Evolutionary conservation across 176 grass and related monocot genomes (phyloP).

Genomic region (Lolium rigidum): DNA sequence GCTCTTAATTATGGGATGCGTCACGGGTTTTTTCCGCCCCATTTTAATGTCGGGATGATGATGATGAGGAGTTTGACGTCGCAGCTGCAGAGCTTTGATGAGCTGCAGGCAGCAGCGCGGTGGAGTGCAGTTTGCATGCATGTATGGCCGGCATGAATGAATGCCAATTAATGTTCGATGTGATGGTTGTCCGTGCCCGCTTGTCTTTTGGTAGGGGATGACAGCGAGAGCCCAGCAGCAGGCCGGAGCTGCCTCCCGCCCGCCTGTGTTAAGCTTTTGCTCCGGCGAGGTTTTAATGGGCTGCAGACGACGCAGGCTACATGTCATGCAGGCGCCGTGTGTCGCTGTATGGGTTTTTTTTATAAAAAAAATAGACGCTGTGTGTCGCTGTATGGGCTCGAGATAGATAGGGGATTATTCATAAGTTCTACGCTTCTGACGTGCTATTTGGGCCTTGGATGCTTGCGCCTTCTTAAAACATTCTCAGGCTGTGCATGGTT

Average conservation of each 20-base stretch:
- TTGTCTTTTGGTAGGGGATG: conserved; percentile 32
- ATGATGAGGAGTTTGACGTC: conserved; percentile 27
- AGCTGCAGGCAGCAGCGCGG: background rate
- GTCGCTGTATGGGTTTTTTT: too few species aligned
- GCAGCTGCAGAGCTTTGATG: background rate
- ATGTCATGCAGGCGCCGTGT: background rate
- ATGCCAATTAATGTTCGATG: conserved; percentile 32
- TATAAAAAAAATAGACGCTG: too few species aligned
- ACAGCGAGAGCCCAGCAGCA: background rate
- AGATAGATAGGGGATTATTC: too few species aligned
- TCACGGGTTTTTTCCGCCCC: background rate
- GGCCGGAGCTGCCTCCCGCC: background rate
- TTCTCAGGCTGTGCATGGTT: too few species aligned
- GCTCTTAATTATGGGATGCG: background rate
- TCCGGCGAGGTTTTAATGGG: background rate
- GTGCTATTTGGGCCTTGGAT: too few species aligned
- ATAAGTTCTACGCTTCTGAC: too few species aligned
- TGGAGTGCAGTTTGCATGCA: background rate
- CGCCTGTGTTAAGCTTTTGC: background rate
- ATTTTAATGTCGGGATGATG: conserved; percentile 21
- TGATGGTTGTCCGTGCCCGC: conserved; percentile 41
- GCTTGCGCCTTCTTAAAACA: too few species aligned
- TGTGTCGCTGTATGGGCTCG: too few species aligned
- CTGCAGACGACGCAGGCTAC: background rate
- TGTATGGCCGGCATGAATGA: conserved; percentile 36